phyloP scores from a whole-genome alignment of 306 rosid genomes.

The Vigna nakashimae region DNA sequence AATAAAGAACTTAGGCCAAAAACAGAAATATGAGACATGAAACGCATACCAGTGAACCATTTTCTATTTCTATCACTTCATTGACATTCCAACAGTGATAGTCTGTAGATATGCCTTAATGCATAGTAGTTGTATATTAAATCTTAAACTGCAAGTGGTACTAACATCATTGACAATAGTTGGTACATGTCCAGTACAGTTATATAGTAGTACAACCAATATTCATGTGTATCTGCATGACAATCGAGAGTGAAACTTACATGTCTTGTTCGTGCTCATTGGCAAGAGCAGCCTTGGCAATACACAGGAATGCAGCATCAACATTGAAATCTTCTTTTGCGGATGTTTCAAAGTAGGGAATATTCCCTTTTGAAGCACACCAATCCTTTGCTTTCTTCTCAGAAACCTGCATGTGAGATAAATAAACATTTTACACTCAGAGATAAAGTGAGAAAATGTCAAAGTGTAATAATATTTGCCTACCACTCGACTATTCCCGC shows the following conservation, averaged over 20 bases:
- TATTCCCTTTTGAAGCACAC: slow-evolving; percentile 89
- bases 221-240: slow-evolving; percentile 17
- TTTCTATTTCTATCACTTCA: slow-evolving; percentile 32
- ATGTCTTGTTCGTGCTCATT: slow-evolving; percentile 86
- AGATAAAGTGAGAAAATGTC: slow-evolving; percentile 21
- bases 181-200: background rate
- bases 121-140: slow-evolving; percentile 6
- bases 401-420: slow-evolving; percentile 68
- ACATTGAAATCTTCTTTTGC: slow-evolving; percentile 96
- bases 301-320: slow-evolving; percentile 84
- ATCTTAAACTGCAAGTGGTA: background rate
- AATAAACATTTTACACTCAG: slow-evolving; percentile 43
- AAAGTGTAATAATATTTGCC: slow-evolving; percentile 39
- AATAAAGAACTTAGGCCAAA: background rate
- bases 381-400: slow-evolving; percentile 97
- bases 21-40: slow-evolving; percentile 17
- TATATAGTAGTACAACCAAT: background rate
- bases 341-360: slow-evolving; percentile 93
- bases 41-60: slow-evolving; percentile 15
- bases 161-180: background rate
- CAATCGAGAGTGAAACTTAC: slow-evolving; percentile 60
- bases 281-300: slow-evolving; percentile 90
- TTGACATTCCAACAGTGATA: slow-evolving; percentile 18
- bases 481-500: slow-evolving; percentile 99
- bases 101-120: background rate